These are phyloP conservation scores for Colletotrichum sp. DNA, from an alignment of 2,329 filamentous ascomycete genomes.

Conservation along the genomic window DNA sequence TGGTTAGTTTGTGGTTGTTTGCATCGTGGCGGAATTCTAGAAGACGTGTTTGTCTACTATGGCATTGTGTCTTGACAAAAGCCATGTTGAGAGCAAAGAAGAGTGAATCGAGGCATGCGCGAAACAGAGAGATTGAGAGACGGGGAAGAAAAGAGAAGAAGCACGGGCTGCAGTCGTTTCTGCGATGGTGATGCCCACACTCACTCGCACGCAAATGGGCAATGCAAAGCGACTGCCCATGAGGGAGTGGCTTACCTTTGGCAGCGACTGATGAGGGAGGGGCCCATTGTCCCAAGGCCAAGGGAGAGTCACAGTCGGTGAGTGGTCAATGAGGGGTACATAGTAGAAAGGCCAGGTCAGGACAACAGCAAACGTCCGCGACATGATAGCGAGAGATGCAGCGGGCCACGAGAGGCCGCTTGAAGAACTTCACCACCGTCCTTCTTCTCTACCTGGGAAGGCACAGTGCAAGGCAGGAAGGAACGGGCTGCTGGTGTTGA, in stretches of 20 bases:
- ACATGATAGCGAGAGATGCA: slow-evolving; percentile 7
- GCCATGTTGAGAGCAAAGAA: background rate
- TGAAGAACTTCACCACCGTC: background rate
- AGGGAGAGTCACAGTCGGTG: background rate
- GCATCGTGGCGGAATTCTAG: background rate
- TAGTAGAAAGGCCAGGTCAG: background rate
- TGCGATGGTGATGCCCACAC: background rate
- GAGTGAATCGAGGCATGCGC: background rate
- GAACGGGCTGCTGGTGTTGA: background rate
- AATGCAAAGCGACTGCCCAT: background rate
- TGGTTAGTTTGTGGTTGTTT: background rate
- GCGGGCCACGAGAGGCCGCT: background rate
- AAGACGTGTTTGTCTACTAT: slow-evolving; percentile 3
- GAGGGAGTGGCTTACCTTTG: background rate
- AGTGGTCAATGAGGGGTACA: background rate
- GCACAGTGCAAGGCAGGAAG: background rate
- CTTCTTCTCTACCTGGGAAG: background rate
- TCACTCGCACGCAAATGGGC: background rate
- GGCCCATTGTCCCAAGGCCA: background rate
- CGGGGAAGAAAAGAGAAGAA: background rate
- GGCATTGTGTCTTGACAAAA: background rate
- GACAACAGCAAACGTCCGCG: background rate
- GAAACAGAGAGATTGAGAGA: background rate
- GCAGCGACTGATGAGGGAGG: background rate
- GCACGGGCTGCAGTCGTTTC: background rate